Evolutionary conservation across 257 asterid species (phyloP).

Genomic region (Solanum appendiculatum): DNA sequence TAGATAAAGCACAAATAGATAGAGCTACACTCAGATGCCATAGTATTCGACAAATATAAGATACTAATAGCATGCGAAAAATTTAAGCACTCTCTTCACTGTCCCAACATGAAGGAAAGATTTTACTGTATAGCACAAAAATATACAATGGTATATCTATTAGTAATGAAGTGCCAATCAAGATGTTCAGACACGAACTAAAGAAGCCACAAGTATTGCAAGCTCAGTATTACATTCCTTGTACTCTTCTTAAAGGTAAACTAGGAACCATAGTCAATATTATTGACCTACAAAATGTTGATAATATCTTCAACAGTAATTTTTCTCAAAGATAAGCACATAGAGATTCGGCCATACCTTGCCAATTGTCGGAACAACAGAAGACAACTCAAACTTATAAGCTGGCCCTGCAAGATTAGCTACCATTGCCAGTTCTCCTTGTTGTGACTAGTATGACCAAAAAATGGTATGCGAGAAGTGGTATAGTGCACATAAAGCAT

Average conservation of each 20-base stretch:
- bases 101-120: not conserved
- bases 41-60: not conserved
- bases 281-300: not conserved
- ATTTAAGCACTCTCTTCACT: not conserved
- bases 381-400: conserved; percentile 53
- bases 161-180: not conserved
- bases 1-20: not conserved
- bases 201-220: not conserved
- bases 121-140: not conserved
- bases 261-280: not conserved
- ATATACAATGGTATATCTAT: not conserved
- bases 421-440: conserved; percentile 72
- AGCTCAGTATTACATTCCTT: not conserved
- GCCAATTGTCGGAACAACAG: conserved; percentile 66
- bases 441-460: conserved; percentile 37
- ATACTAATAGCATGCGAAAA: not conserved
- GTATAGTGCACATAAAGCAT: not conserved
- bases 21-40: not conserved
- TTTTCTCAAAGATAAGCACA: not conserved
- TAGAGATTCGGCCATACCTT: conserved; percentile 30
- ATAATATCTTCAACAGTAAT: not conserved
- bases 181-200: not conserved
- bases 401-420: conserved; percentile 73
- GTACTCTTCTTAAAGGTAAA: not conserved
- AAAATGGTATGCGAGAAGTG: conserved; percentile 5